Percentiles rank a stretch among this genome's conserved stretches.
Evolutionary conservation across 352 stramenopile genomes (phyloP).

Genomic region (Globisporangium spinosum): DNA sequence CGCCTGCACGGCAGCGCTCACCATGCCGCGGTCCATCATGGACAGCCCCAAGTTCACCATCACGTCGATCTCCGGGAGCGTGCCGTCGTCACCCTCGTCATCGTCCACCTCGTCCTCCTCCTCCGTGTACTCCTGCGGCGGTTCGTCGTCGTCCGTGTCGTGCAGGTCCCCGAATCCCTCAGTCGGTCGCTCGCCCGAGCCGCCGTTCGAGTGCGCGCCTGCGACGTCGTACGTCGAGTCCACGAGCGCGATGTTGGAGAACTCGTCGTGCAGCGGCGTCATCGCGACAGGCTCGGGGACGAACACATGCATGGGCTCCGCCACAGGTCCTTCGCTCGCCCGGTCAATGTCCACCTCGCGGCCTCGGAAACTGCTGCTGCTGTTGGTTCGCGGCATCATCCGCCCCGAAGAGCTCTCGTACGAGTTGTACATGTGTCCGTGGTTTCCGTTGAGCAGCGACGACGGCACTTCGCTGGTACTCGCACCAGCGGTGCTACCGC

Average conservation of each 20-base stretch:
- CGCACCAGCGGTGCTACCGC: constrained; percentile 12
- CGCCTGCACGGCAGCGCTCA: constrained; percentile 70
- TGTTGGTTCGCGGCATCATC: constrained; percentile 28
- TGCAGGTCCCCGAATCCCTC: constrained; percentile 30
- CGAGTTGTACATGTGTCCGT: constrained; percentile 38
- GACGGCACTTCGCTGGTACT: constrained; percentile 21
- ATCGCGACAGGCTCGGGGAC: constrained; percentile 21
- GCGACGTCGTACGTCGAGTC: constrained; percentile 47
- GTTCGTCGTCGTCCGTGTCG: constrained; percentile 48
- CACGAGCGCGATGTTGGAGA: constrained; percentile 45
- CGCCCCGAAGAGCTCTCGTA: constrained; percentile 17
- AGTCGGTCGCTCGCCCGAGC: constrained; percentile 34
- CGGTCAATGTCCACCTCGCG: constrained; percentile 39
- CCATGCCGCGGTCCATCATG: constrained; percentile 82
- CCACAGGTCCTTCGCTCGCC: constrained; percentile 11
- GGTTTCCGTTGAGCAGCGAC: constrained; percentile 19
- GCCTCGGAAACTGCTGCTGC: constrained; percentile 38
- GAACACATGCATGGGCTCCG: background rate
- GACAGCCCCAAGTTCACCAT: constrained; percentile 74
- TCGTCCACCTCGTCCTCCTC: constrained; percentile 55
- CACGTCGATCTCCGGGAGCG: constrained; percentile 76
- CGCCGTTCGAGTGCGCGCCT: constrained; percentile 34
- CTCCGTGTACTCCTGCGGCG: constrained; percentile 45
- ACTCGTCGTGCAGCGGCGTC: constrained; percentile 36
- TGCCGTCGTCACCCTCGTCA: constrained; percentile 58